phyloP scores from a whole-genome alignment of 2,329 filamentous ascomycete species.

The Diplodia seriata region DNA sequence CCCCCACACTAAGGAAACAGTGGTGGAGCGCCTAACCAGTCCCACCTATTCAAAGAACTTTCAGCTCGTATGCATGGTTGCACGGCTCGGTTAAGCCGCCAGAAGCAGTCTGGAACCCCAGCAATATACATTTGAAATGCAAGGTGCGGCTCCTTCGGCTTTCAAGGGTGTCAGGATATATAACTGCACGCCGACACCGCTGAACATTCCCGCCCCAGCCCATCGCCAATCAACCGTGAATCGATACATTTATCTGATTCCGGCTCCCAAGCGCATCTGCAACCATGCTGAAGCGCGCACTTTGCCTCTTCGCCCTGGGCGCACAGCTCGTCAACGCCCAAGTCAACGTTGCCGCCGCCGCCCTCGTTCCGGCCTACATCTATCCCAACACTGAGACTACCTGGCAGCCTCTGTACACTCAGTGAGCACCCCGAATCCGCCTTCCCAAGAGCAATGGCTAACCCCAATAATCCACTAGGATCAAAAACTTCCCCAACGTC shows the following conservation, averaged over 20 bases:
- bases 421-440: background rate
- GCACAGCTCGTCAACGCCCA: background rate
- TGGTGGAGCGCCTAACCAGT: constrained; percentile 4
- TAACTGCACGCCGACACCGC: background rate
- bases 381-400: background rate
- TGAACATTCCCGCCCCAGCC: background rate
- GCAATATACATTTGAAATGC: background rate
- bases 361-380: constrained; percentile 15
- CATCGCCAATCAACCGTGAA: background rate
- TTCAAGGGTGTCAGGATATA: background rate
- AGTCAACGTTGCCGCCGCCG: background rate
- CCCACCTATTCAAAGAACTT: background rate
- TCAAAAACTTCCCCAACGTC: background rate
- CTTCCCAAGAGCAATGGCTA: no score
- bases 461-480: background rate
- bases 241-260: background rate
- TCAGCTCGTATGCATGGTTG: background rate
- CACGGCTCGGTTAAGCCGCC: background rate
- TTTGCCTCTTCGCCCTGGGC: background rate
- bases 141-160: background rate
- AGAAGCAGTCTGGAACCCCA: background rate
- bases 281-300: constrained; percentile 8
- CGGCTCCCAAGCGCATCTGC: background rate
- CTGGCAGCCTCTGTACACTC: constrained; percentile 12
- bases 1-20: constrained; percentile 14